Conservation (phyloP, 495 filamentous ascomycete genomes). For the Amphirosellinia nigrospora region DNA sequence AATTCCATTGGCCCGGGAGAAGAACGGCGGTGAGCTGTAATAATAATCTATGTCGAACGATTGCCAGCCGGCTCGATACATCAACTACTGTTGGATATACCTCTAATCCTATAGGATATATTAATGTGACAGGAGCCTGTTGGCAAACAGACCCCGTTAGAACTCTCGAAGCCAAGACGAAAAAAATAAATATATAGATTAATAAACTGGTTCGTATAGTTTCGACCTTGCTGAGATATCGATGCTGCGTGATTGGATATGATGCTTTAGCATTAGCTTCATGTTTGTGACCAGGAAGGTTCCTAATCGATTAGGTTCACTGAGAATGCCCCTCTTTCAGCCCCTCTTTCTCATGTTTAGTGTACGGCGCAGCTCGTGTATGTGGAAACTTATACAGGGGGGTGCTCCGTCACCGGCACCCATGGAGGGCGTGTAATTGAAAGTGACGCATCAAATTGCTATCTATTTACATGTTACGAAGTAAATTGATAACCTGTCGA, state of each 20-base stretch:
- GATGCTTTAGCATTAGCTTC: too few species aligned
- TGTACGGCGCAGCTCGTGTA: not conserved
- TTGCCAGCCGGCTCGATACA: not conserved
- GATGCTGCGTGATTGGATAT: not conserved
- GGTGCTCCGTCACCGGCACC: conserved; percentile 7
- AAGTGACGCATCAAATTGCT: not conserved
- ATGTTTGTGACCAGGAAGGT: too few species aligned
- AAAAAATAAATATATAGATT: too few species aligned
- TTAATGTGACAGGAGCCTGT: too few species aligned
- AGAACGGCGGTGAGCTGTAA: conserved; percentile 17
- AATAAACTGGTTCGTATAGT: too few species aligned
- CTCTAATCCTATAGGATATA: too few species aligned
- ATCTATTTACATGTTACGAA: not conserved
- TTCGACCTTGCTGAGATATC: conserved; percentile 2
- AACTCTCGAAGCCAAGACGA: too few species aligned
- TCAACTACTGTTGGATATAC: too few species aligned
- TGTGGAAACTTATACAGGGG: not conserved
- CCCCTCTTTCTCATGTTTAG: conserved; percentile 16
- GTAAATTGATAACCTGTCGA: not conserved
- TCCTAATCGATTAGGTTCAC: too few species aligned
- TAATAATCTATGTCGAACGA: not conserved
- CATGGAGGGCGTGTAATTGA: not conserved
- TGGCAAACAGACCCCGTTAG: too few species aligned
- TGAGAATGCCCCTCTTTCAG: too few species aligned
- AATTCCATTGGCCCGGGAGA: conserved; percentile 4